Evolutionary conservation across 2,329 filamentous ascomycete genomes (phyloP), one percentile per base, ranked within the genome.

Genomic region (Colletotrichum gigasporum): DNA sequence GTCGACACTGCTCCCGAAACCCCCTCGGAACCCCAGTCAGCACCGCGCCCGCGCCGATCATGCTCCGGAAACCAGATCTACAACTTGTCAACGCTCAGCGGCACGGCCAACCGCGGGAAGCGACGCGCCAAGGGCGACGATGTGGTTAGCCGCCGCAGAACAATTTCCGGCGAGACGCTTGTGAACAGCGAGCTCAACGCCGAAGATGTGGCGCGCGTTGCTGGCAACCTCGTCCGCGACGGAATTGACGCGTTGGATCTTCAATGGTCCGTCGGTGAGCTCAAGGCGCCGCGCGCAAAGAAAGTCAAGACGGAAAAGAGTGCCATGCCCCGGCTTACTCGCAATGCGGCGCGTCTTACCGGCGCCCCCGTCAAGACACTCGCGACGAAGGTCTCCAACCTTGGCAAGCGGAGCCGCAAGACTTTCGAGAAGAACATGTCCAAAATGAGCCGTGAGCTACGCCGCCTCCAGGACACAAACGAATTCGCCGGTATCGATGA

Each of bases 31-130:
- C 67, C 75, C 42, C 71, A 76, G 8, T 69, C 77, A n/a, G 69
- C 74, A 52, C 71, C 73, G 57, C 85, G 87, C 60, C 82, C 85
- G 65, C 84, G 83, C 69, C 86, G 89, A 71, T 79, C 82, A 35
- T 83, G 86, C 66, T 71, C 78, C n/a, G 83, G 82, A 55, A 79
- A 87, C 16, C 83, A 86, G 11, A 85, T 89, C 14, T 93, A 93
- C 78, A 93, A 93, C 70, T 78, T 91, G 14, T 82, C 87, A 67
- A 83, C 86, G 69, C 80, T 91, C 53, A 84, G 83, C 62, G 88
- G 89, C 68, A 91, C 87, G 48, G 83, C 84, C 26, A 81, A 84
- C 42, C 88, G 90, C 68, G 87, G 84, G 52, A 86, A 84, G 69
- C 83, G 78, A 76, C 82, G 78, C 75, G 74, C 82, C 44, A 86